Conservation (phyloP, 495 filamentous ascomycete species). For the Aspergillus ellipticus region DNA sequence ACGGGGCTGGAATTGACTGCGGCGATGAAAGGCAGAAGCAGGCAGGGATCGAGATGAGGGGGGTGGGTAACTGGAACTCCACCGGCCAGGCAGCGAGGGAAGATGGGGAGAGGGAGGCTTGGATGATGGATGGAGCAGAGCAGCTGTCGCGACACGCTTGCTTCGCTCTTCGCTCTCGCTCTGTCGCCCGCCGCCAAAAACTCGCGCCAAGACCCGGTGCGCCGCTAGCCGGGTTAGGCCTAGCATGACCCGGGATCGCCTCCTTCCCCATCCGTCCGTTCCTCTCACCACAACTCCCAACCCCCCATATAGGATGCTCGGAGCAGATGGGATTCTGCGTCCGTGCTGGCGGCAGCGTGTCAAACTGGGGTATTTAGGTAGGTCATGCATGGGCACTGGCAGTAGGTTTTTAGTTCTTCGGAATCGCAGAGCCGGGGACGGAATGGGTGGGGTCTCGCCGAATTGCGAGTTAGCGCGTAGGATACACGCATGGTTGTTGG, state of each 20-base stretch:
- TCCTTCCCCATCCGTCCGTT: neutral
- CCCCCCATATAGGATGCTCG: too few relatives aligned
- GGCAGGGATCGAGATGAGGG: constrained; percentile 1
- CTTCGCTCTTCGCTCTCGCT: neutral
- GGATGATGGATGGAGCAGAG: constrained; percentile 4
- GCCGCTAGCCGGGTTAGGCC: constrained; percentile 9
- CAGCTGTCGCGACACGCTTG: constrained; percentile 20
- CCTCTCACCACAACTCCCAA: too few relatives aligned
- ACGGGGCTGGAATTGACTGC: constrained; percentile 9
- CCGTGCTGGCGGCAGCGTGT: too few relatives aligned
- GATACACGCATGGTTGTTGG: too few relatives aligned
- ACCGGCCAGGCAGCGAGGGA: constrained; percentile 1
- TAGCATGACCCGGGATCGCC: neutral
- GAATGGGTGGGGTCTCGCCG: too few relatives aligned
- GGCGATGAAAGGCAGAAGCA: constrained; percentile 2
- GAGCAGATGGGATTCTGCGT: too few relatives aligned
- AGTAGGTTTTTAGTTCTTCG: too few relatives aligned
- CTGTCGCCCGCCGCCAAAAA: constrained; percentile 3
- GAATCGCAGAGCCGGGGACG: too few relatives aligned
- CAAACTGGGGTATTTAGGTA: too few relatives aligned
- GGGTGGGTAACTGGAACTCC: neutral
- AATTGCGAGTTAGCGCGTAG: too few relatives aligned
- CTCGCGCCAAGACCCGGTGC: constrained; percentile 15
- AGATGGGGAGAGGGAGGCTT: constrained; percentile 6
- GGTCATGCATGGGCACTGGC: too few relatives aligned